Percentiles rank a stretch among this genome's conserved stretches.
Conservation (phyloP, 2,329 filamentous ascomycete species). For the Trichoderma hamatum region DNA sequence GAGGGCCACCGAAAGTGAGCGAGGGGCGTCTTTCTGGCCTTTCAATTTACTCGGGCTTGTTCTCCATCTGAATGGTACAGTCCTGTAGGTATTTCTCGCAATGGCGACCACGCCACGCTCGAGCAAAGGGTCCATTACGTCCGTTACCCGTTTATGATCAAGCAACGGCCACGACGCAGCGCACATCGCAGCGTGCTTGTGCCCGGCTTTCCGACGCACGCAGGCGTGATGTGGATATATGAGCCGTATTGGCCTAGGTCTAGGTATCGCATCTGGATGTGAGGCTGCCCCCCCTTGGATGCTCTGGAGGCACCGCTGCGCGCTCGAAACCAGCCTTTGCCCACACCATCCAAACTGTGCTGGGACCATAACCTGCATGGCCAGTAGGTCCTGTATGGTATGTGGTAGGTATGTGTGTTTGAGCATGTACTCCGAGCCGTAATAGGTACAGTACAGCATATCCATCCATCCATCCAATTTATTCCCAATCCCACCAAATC, state of each 20-base stretch:
- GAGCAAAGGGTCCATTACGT: neutral
- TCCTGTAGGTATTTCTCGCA: too few species aligned
- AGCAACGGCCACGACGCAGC: neutral
- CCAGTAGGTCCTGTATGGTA: too few species aligned
- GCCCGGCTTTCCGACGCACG: neutral
- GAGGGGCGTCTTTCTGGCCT: neutral
- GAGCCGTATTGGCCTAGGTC: too few species aligned
- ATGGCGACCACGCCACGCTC: neutral
- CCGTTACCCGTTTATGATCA: neutral
- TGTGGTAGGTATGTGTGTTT: too few species aligned
- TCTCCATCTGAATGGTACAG: neutral
- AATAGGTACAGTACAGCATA: neutral
- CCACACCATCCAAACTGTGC: neutral
- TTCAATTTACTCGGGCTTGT: neutral
- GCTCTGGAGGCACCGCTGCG: too few species aligned
- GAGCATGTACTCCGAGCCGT: neutral
- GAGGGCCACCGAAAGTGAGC: neutral
- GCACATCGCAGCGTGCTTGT: too few species aligned
- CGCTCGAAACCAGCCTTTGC: neutral
- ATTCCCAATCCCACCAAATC: neutral
- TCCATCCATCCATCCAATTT: conserved; percentile 4
- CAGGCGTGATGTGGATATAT: neutral
- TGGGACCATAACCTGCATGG: neutral
- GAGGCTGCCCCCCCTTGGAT: neutral
- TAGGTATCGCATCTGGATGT: neutral